Conservation (phyloP, 2,329 filamentous ascomycete species). For the Myriosclerotinia scirpicola region DNA sequence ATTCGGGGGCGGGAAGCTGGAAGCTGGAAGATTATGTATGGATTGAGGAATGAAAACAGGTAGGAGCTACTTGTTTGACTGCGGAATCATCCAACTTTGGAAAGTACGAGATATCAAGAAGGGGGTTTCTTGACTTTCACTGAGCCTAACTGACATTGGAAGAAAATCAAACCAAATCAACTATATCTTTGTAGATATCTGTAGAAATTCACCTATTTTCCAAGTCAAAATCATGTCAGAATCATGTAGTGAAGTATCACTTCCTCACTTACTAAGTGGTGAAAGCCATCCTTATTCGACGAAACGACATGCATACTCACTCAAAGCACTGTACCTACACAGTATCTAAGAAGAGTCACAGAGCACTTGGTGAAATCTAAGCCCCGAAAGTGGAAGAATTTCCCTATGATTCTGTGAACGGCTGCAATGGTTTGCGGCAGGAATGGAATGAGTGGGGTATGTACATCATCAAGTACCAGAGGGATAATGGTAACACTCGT, state of each 20-base stretch:
- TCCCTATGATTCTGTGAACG: not conserved
- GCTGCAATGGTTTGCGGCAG: not conserved
- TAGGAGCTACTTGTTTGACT: not conserved
- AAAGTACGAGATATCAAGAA: not conserved
- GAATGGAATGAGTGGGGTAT: slow-evolving; percentile 2
- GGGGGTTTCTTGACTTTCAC: no score
- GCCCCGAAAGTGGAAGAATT: not conserved
- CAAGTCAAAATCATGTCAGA: no score
- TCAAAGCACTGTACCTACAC: not conserved
- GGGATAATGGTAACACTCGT: slow-evolving; percentile 3
- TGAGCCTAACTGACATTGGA: not conserved
- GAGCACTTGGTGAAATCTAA: not conserved
- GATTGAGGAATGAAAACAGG: not conserved
- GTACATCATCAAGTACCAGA: slow-evolving; percentile 1
- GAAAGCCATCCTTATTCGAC: slow-evolving; percentile 7
- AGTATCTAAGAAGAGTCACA: not conserved
- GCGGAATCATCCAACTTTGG: slow-evolving; percentile 6
- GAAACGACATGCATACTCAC: slow-evolving; percentile 4
- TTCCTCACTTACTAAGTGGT: not conserved
- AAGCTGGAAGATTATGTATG: not conserved
- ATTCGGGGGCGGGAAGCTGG: not conserved
- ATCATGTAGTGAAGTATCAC: not conserved
- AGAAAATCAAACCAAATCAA: not conserved
- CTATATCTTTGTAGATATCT: not conserved
- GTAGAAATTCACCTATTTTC: not conserved